Percentiles rank a stretch among this genome's conserved stretches.
Evolutionary conservation across 1,284 basidiomycete genomes (phyloP).

Genomic region (Polyporus tsugae): DNA sequence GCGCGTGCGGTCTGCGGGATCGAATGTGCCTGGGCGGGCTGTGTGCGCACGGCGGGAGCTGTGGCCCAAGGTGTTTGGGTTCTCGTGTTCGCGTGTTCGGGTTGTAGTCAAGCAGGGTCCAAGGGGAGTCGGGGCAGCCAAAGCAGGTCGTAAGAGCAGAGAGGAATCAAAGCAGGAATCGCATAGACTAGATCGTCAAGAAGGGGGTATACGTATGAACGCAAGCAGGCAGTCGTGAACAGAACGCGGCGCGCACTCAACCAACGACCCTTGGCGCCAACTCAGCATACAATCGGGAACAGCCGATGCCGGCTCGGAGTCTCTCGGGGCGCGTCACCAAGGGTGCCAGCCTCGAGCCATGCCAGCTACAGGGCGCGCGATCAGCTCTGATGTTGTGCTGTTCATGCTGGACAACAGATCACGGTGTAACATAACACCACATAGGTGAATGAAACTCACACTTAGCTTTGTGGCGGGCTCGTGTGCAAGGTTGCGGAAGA

Average conservation of each 20-base stretch:
- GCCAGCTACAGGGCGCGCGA: too few species aligned
- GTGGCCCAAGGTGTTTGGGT: slow-evolving; percentile 10
- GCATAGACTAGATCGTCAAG: not conserved
- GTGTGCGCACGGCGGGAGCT: slow-evolving; percentile 14
- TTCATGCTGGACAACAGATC: too few species aligned
- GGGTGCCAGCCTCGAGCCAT: too few species aligned
- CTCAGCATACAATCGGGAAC: not conserved
- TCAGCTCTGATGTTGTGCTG: too few species aligned
- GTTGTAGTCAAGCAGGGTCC: not conserved
- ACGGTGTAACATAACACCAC: too few species aligned
- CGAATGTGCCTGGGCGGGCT: slow-evolving; percentile 52
- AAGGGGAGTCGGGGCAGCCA: not conserved
- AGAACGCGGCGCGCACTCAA: too few species aligned
- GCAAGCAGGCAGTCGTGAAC: not conserved
- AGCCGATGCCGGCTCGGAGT: too few species aligned
- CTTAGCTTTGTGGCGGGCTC: too few species aligned
- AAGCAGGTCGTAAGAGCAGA: not conserved
- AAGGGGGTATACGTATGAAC: not conserved
- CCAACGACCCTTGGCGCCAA: too few species aligned
- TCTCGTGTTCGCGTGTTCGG: not conserved
- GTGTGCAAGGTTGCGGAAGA: too few species aligned
- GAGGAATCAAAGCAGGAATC: not conserved
- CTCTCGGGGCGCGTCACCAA: too few species aligned
- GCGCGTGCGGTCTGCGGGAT: slow-evolving; percentile 59
- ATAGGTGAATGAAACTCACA: too few species aligned